Percentiles rank a stretch among this genome's conserved stretches.
phyloP scores from a whole-genome alignment of 805 yeast species.

The Wickerhamiella azymoides region DNA sequence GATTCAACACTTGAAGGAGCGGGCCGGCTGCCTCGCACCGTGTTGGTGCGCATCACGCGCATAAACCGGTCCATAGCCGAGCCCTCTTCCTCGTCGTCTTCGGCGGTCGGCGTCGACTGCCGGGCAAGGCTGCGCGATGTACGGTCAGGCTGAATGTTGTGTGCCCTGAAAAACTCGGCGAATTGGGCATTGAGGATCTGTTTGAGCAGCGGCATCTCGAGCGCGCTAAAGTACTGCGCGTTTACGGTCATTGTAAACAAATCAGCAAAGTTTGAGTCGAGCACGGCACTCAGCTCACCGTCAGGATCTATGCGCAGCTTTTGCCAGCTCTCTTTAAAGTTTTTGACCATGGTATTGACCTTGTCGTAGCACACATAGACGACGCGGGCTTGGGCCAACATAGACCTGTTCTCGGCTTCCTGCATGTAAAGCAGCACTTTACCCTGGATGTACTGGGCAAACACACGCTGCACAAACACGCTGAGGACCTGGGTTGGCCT shows the following conservation, averaged over 20 bases:
- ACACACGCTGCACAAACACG: constrained; percentile 58
- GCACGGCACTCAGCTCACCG: constrained; percentile 30
- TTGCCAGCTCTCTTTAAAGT: constrained; percentile 45
- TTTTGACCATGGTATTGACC: constrained; percentile 46
- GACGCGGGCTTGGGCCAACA: constrained; percentile 62
- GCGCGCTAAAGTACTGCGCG: constrained; percentile 44
- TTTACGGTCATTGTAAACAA: constrained; percentile 60
- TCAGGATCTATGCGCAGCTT: constrained; percentile 24
- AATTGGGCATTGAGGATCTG: constrained; percentile 29
- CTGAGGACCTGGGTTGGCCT: constrained; percentile 55
- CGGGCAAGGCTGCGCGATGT: constrained; percentile 11
- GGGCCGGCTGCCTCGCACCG: not conserved
- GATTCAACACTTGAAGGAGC: not conserved
- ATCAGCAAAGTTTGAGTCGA: constrained; percentile 64
- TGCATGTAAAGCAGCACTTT: constrained; percentile 40
- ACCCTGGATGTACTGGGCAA: constrained; percentile 48
- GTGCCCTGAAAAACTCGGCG: constrained; percentile 32
- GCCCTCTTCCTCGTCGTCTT: constrained; percentile 22
- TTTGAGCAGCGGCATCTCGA: constrained; percentile 6
- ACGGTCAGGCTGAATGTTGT: constrained; percentile 18
- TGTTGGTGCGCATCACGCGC: constrained; percentile 15
- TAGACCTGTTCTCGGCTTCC: constrained; percentile 47
- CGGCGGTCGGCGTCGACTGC: not conserved
- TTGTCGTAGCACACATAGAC: constrained; percentile 52
- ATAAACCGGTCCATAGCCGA: constrained; percentile 23